Conservation (phyloP, 2,329 filamentous ascomycete genomes). For the Didymella lethalis region DNA sequence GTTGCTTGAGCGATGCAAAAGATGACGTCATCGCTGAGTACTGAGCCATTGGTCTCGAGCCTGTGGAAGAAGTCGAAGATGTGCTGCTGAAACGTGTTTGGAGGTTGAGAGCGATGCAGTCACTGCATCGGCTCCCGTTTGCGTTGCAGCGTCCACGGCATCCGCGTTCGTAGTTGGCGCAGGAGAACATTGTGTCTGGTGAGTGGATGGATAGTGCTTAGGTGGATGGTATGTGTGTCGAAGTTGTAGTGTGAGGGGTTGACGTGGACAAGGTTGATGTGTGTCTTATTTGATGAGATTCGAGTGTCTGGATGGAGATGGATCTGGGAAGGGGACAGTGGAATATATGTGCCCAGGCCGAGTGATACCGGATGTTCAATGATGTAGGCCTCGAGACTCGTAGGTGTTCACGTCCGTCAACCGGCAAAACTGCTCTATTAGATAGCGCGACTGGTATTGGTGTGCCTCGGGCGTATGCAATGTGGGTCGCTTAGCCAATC, state of each 20-base stretch:
- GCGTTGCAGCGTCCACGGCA: conserved; percentile 54
- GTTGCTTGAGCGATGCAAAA: conserved; percentile 51
- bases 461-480: conserved; percentile 26
- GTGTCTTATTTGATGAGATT: not conserved
- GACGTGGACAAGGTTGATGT: not conserved
- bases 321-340: conserved; percentile 13
- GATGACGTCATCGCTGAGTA: conserved; percentile 53
- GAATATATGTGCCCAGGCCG: conserved; percentile 38
- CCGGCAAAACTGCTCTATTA: conserved; percentile 32
- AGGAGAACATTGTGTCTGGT: conserved; percentile 52
- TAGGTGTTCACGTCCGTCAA: conserved; percentile 25
- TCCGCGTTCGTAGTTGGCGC: conserved; percentile 55
- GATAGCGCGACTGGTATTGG: conserved; percentile 22
- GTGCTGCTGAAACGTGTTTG: conserved; percentile 44
- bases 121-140: conserved; percentile 48
- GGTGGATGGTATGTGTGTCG: not conserved
- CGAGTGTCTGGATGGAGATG: not conserved
- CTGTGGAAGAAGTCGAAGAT: conserved; percentile 44
- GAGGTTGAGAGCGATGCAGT: conserved; percentile 52
- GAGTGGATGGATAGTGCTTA: not conserved
- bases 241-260: not conserved
- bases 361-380: conserved; percentile 44
- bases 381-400: conserved; percentile 29
- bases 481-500: conserved; percentile 13
- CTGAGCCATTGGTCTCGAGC: conserved; percentile 32